Evolutionary conservation across 1,284 basidiomycete genomes (phyloP).

Genomic region (Erythrobasidium hasegawianum): DNA sequence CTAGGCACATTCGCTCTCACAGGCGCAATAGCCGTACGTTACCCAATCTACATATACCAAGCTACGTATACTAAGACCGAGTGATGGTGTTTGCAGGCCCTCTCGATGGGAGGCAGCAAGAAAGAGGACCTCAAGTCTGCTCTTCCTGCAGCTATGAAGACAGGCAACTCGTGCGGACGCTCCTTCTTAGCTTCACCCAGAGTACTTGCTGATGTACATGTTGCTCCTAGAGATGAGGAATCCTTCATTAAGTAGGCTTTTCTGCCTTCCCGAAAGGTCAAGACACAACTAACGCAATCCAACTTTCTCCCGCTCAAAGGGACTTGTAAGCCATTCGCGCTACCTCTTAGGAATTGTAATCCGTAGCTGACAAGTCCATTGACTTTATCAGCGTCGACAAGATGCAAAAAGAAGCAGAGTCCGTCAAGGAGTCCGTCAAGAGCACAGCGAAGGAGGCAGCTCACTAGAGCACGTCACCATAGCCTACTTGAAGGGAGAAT

Average conservation of each 20-base stretch:
- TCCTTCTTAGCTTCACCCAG: background rate
- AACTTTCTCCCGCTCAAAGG: conserved; percentile 5
- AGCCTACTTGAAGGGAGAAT: too few relatives aligned
- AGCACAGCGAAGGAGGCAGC: conserved; percentile 1
- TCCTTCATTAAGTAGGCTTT: conserved; percentile 32
- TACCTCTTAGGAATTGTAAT: background rate
- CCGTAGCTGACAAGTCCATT: background rate
- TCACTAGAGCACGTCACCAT: too few relatives aligned
- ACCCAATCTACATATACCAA: background rate
- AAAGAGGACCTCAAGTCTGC: conserved; percentile 20
- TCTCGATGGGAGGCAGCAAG: conserved; percentile 31
- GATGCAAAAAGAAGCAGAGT: conserved; percentile 32
- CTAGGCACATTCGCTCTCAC: conserved; percentile 33
- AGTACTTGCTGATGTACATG: background rate
- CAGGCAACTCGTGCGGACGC: conserved; percentile 26
- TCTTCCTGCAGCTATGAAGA: conserved; percentile 8
- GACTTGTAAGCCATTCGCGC: conserved; percentile 21
- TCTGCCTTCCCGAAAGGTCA: too few relatives aligned
- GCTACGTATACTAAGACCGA: background rate
- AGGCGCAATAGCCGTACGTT: conserved; percentile 16
- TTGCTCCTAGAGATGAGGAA: conserved; percentile 19
- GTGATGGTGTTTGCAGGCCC: conserved; percentile 10
- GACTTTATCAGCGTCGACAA: conserved; percentile 26
- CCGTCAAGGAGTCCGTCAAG: conserved; percentile 29
- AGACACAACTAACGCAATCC: too few relatives aligned